Base-by-base conservation (phyloP, 306 rosid genomes). In the Gillenia trifoliata region DNA sequence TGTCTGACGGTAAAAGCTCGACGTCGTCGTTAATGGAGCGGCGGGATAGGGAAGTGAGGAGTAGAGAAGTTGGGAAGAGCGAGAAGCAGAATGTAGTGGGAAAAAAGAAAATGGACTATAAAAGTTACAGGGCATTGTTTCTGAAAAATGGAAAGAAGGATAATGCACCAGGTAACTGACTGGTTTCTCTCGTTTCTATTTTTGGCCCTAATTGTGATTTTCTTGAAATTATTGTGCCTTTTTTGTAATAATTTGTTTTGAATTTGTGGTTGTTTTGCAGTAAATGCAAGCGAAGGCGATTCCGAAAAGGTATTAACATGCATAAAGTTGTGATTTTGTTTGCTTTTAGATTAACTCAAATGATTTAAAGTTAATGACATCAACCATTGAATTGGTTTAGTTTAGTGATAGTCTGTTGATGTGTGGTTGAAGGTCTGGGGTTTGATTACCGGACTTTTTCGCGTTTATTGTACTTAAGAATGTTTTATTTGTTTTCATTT, bases 231-330 rank as follows among this genome's bases (percentile, higher is more conserved):
- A 38, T 7, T 38, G 41, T 38, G 9, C 9, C 41, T 38, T 4
- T 74, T 41, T 64, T 61, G 43, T 49, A n/a, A n/a, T n/a, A n/a
- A n/a, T n/a, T n/a, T 40, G 31, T 59, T n/a, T n/a, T n/a, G n/a
- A 43, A 31, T 72, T 70, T 83, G 82, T 75, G 79, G 76, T 83
- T 70, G 34, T 30, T 71, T 81, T 70, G 80, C 80, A 45, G 72
- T 38, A 5, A 62, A 68, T 64, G 79, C 78, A 61, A 75, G 81
- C 77, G 83, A 77, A 59, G 76, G 79, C 50, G 75, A 43, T 19
- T 52, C 82, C 82, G 31, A 82, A 31, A 82, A 88, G 97, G 96
- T 92, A 82, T 59, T 62, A 73, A 59, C 79, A 74, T 40, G 54
- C 61, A 38, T 22, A 33, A 79, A 19, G 34, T 59, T 67, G 45